Conservation (phyloP, 2,329 filamentous ascomycete species). For the Xylaria sp. region DNA sequence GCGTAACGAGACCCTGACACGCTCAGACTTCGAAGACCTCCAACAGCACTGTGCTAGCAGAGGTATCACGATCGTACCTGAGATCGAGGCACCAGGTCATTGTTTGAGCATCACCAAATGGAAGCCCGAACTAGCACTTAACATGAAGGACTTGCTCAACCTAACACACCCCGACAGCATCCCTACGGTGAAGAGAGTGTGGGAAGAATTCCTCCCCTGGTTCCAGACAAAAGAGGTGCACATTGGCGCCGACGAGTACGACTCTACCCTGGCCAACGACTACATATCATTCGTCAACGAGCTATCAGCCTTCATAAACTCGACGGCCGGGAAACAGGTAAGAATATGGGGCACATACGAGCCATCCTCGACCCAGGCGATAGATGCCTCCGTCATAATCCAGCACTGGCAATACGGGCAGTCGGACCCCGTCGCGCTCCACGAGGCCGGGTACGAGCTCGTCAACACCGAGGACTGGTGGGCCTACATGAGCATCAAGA, state of each 20-base stretch:
- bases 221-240: slow-evolving; percentile 66
- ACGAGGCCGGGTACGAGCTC: slow-evolving; percentile 52
- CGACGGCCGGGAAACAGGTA: slow-evolving; percentile 55
- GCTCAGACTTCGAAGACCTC: slow-evolving; percentile 59
- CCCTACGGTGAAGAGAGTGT: slow-evolving; percentile 63
- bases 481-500: slow-evolving; percentile 67
- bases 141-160: slow-evolving; percentile 61
- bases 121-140: slow-evolving; percentile 63
- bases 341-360: slow-evolving; percentile 66
- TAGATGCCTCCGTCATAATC: slow-evolving; percentile 47
- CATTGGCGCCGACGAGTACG: slow-evolving; percentile 67
- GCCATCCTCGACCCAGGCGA: slow-evolving; percentile 54
- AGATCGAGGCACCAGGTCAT: slow-evolving; percentile 67
- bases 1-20: slow-evolving; percentile 59
- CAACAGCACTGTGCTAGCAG: slow-evolving; percentile 61
- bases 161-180: slow-evolving; percentile 64
- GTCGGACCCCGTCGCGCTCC: slow-evolving; percentile 57
- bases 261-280: slow-evolving; percentile 56
- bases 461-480: slow-evolving; percentile 63
- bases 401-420: slow-evolving; percentile 63
- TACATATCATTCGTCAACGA: slow-evolving; percentile 65
- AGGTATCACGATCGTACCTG: slow-evolving; percentile 65
- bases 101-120: slow-evolving; percentile 64
- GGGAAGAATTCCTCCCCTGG: slow-evolving; percentile 65
- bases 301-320: slow-evolving; percentile 57